Conservation (phyloP, 2,329 filamentous ascomycete species). For the Fusarium hostae region DNA sequence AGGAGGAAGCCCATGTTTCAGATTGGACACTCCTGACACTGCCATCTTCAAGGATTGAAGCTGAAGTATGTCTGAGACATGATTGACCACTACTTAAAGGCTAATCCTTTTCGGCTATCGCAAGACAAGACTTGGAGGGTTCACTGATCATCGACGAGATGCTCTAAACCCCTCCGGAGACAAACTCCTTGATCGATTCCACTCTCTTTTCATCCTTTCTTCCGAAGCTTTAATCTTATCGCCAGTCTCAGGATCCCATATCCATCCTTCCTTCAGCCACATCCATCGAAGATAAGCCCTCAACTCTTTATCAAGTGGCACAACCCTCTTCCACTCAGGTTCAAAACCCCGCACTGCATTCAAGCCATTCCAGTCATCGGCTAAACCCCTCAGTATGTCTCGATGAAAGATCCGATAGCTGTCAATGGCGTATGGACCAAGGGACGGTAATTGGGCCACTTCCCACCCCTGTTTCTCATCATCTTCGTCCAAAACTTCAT, state of each 20-base stretch:
- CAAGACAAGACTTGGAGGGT: not conserved
- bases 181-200: not conserved
- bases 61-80: not conserved
- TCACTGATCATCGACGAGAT: not conserved
- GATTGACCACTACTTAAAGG: too few species aligned
- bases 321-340: slow-evolving; percentile 30
- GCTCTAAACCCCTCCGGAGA: not conserved
- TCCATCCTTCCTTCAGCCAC: slow-evolving; percentile 30
- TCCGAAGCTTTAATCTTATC: not conserved
- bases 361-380: not conserved
- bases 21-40: too few species aligned
- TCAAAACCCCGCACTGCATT: not conserved
- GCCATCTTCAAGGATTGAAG: too few species aligned
- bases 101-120: not conserved
- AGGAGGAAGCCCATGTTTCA: not conserved
- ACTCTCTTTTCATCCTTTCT: not conserved
- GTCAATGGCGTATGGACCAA: slow-evolving; percentile 29
- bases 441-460: slow-evolving; percentile 25
- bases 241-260: slow-evolving; percentile 30
- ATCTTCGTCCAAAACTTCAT: slow-evolving; percentile 6
- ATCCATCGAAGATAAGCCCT: slow-evolving; percentile 28
- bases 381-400: slow-evolving; percentile 10
- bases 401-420: slow-evolving; percentile 34
- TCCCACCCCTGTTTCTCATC: slow-evolving; percentile 33
- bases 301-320: slow-evolving; percentile 32